Percentiles rank a stretch among this genome's conserved stretches.
Evolutionary conservation across 176 grass and related monocot species (phyloP).

Genomic region (Aegilops longissima): DNA sequence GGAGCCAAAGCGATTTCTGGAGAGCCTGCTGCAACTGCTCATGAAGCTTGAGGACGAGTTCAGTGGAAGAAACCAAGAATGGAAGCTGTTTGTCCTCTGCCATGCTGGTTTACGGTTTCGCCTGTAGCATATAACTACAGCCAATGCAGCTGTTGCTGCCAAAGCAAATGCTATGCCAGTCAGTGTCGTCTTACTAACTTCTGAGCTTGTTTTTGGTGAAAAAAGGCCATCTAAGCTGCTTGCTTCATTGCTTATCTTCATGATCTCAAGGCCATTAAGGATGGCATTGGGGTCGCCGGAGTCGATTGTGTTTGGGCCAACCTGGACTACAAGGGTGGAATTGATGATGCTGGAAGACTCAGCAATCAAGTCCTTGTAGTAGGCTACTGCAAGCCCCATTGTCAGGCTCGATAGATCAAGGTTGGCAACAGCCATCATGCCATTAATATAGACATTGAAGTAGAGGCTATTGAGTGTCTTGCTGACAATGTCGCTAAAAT

Average conservation of each 20-base stretch:
- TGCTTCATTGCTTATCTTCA: conserved; percentile 89
- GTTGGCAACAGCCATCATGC: conserved; percentile 58
- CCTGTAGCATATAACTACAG: conserved; percentile 52
- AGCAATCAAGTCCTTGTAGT: conserved; percentile 70
- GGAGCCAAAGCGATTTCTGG: conserved; percentile 72
- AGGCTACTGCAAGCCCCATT: conserved; percentile 72
- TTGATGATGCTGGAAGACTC: conserved; percentile 82
- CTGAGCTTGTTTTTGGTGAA: conserved; percentile 44
- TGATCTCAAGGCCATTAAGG: conserved; percentile 89
- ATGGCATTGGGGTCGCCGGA: conserved; percentile 63
- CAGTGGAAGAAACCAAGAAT: conserved; percentile 81
- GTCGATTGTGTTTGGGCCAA: conserved; percentile 51
- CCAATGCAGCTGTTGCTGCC: conserved; percentile 46
- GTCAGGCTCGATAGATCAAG: conserved; percentile 81
- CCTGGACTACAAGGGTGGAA: conserved; percentile 67
- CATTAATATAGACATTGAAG: conserved; percentile 91
- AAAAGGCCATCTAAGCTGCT: conserved; percentile 80
- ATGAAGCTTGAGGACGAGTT: conserved; percentile 75
- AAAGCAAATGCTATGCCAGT: conserved; percentile 59
- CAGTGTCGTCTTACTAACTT: conserved; percentile 41
- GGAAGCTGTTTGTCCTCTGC: conserved; percentile 80
- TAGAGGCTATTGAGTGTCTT: conserved; percentile 80
- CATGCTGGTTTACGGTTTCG: conserved; percentile 45
- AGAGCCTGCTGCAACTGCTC: conserved; percentile 67
- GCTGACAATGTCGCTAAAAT: conserved; percentile 93